phyloP scores from a whole-genome alignment of 208 protist genomes.

The Acanthamoeba triangularis region DNA sequence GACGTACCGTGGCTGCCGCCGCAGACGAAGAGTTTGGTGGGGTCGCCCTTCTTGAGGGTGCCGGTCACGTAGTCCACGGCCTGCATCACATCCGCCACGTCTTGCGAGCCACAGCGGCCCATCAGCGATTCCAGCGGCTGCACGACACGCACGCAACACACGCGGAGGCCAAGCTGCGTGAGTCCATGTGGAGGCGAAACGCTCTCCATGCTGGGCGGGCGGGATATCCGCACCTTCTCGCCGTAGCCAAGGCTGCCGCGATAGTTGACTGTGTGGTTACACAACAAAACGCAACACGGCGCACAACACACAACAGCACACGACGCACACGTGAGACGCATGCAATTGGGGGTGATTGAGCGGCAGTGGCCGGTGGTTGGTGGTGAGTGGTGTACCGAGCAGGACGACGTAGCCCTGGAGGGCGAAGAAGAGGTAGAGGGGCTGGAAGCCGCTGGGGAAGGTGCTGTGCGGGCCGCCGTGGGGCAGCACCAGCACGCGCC shows the following conservation, averaged over 20 bases:
- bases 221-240: not conserved
- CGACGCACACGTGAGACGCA: not conserved
- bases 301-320: not conserved
- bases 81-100: constrained; percentile 31
- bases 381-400: not conserved
- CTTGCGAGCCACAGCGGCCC: not conserved
- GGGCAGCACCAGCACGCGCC: constrained; percentile 31
- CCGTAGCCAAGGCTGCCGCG: constrained; percentile 38
- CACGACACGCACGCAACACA: not conserved
- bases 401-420: constrained; percentile 36
- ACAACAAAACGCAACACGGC: not conserved
- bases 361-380: not conserved
- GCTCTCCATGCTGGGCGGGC: no score
- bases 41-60: not conserved
- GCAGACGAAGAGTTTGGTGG: constrained; percentile 1
- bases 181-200: not conserved
- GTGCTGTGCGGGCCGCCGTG: constrained; percentile 24
- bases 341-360: no score
- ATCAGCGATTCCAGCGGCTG: constrained; percentile 40
- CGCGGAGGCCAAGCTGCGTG: no score
- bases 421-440: constrained; percentile 52
- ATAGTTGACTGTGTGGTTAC: not conserved
- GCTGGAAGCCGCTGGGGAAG: constrained; percentile 2
- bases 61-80: constrained; percentile 18
- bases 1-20: constrained; percentile 40